Percentiles rank a stretch among this genome's conserved stretches.
These are phyloP conservation scores for Rehmannia glutinosa DNA, from an alignment of 257 asterid genomes.

Conservation along the genomic window DNA sequence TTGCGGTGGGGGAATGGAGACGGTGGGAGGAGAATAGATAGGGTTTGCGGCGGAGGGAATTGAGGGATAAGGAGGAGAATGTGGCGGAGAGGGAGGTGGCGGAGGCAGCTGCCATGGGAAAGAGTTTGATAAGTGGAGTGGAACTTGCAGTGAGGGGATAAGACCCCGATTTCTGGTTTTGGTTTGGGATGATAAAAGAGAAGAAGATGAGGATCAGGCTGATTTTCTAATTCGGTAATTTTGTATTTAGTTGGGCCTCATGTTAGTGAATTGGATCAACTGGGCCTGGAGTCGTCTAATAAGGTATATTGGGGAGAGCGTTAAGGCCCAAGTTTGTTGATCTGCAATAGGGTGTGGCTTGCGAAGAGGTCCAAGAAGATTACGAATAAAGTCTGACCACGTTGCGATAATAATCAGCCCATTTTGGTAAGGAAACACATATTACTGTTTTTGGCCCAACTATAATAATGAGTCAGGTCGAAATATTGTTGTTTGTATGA, in stretches of 20 bases:
- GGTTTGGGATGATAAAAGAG: slow-evolving; percentile 12
- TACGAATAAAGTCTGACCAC: no score
- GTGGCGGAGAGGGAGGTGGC: slow-evolving; percentile 53
- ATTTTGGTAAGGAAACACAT: no score
- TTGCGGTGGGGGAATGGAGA: slow-evolving; percentile 14
- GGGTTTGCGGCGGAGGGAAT: slow-evolving; percentile 21
- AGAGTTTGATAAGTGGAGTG: slow-evolving; percentile 15
- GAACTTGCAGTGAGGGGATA: slow-evolving; percentile 9
- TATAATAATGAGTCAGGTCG: no score
- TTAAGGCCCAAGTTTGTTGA: no score
- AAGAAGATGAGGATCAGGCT: not conserved
- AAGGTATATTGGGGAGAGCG: no score
- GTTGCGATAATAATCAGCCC: no score
- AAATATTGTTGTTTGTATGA: no score
- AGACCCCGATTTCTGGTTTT: slow-evolving; percentile 15
- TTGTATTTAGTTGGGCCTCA: not conserved
- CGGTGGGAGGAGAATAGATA: slow-evolving; percentile 19
- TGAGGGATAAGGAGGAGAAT: slow-evolving; percentile 52
- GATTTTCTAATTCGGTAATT: not conserved
- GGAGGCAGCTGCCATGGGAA: slow-evolving; percentile 34
- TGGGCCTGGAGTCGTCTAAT: no score
- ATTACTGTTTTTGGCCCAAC: no score
- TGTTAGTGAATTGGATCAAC: no score
- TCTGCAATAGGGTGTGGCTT: no score
- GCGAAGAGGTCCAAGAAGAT: no score